Base-by-base conservation (phyloP, 352 stramenopile genomes). In the Phytophthora megakarya region DNA sequence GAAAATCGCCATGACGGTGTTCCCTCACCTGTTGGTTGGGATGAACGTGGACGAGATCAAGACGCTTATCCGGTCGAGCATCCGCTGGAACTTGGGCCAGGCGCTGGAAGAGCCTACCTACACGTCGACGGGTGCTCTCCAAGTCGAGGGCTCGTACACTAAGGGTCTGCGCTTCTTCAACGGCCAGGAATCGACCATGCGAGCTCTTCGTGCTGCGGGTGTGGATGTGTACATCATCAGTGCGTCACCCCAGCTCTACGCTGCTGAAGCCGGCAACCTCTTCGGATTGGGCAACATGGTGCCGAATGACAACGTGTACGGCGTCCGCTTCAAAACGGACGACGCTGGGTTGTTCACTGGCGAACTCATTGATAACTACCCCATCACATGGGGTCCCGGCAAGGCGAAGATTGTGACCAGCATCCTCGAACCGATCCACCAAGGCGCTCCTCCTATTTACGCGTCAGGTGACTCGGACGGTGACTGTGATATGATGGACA, bases 211-310 rank as follows among this genome's bases (percentile, higher is more conserved):
- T 37, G 73, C 69, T 5, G 52, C 68, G 26, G 69, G 59, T 39
- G 61, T 73, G 10, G 75, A 84, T 28, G 76, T 89, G 16, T 86
- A 81, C 65, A 67, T 89, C 44, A 86, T 89, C 71, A 86, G 76
- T 35, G 80, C 80, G 38, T 86, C 80, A 16, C 80, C 80, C n/a
- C 52, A 86, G 54, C 65, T 82, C 4, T 87, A 75, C 43, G 80
- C 80, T 16, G 75, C 81, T 37, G 77, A 84, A 38, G 77, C 78
- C 0, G 73, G 57, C 10, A 59, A 51, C 13, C 56, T 88, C 18
- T 55, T 75, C 9, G 78, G 81, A 46, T 50, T 90, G 19, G 80
- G 75, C 38, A 81, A 79, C 70, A 59, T 76, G 54, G 76, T 90
- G 37, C 78, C 81, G 12, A 71, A 64, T 22, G 48, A 56, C 33